Evolutionary conservation across 768 basidiomycete genomes (phyloP).

Genomic region (Termitomyces sp.): DNA sequence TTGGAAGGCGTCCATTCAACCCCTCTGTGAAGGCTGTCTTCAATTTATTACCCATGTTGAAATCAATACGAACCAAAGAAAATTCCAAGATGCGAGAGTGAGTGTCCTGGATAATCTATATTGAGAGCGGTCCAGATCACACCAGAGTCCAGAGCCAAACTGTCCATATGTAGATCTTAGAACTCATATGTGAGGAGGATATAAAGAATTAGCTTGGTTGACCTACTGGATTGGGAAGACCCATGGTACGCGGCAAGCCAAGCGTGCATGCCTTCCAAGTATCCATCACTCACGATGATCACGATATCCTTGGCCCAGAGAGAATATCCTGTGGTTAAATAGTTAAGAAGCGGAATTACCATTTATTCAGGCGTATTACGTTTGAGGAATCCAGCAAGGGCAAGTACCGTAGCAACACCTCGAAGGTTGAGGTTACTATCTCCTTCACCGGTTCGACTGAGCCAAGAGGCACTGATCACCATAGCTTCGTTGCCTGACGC

Average conservation of each 20-base stretch:
- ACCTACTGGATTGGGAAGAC: constrained; percentile 54
- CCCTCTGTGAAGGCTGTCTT: constrained; percentile 58
- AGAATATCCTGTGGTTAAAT: constrained; percentile 54
- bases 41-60: not conserved
- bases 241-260: constrained; percentile 87
- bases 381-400: constrained; percentile 80
- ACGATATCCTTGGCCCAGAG: constrained; percentile 95
- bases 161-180: constrained; percentile 62
- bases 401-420: constrained; percentile 80
- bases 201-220: not conserved
- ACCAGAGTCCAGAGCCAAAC: constrained; percentile 65
- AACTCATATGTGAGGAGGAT: not conserved
- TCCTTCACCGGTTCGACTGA: constrained; percentile 58
- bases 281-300: constrained; percentile 83
- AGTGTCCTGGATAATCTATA: constrained; percentile 95
- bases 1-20: constrained; percentile 89
- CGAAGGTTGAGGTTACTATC: constrained; percentile 68
- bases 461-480: constrained; percentile 88
- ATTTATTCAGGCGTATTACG: constrained; percentile 38
- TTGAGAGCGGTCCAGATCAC: constrained; percentile 95
- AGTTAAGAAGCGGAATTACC: not conserved
- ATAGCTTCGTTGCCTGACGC: constrained; percentile 93
- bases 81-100: constrained; percentile 92
- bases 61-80: constrained; percentile 67
- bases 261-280: constrained; percentile 89